A percentile compares a stretch with the other conserved stretches of the same genome.
These are phyloP conservation scores for Aschersonia sp. DNA, from an alignment of 2,329 filamentous ascomycete genomes.

Conservation along the genomic window DNA sequence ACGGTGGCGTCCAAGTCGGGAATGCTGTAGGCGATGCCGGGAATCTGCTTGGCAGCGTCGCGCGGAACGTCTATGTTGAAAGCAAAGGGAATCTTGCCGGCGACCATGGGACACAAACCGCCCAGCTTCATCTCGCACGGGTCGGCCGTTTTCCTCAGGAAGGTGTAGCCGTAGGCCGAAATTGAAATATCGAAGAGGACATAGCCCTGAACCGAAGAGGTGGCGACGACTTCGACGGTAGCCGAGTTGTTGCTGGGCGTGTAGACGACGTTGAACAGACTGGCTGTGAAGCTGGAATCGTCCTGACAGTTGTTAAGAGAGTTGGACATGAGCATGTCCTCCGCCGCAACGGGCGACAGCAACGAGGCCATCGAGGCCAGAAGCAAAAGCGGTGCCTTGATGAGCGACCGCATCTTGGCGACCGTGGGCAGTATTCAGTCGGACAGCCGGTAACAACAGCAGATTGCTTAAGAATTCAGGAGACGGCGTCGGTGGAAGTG, in stretches of 20 bases:
- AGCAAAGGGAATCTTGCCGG: conserved; percentile 61
- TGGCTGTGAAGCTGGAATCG: conserved; percentile 75
- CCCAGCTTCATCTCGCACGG: conserved; percentile 58
- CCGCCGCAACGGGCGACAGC: conserved; percentile 36
- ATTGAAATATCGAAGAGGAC: conserved; percentile 65
- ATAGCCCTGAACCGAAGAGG: conserved; percentile 69
- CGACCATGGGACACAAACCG: conserved; percentile 82
- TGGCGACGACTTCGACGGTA: conserved; percentile 60
- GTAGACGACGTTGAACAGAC: conserved; percentile 73
- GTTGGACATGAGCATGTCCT: conserved; percentile 60
- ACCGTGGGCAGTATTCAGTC: not conserved
- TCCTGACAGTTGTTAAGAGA: conserved; percentile 76
- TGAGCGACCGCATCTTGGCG: conserved; percentile 30
- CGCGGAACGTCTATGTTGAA: conserved; percentile 50
- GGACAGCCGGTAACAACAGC: no score
- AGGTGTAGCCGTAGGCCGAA: conserved; percentile 68
- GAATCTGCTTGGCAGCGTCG: conserved; percentile 49
- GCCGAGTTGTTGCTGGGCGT: conserved; percentile 62
- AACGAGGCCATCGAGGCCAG: conserved; percentile 29
- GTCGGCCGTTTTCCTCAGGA: conserved; percentile 52
- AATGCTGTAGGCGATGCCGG: conserved; percentile 74
- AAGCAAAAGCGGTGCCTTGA: conserved; percentile 28
- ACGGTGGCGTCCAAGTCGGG: conserved; percentile 84
- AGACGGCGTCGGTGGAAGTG: no score
- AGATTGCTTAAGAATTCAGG: no score